Conservation (phyloP, 163 green algal species). For the Volvox carteri region DNA sequence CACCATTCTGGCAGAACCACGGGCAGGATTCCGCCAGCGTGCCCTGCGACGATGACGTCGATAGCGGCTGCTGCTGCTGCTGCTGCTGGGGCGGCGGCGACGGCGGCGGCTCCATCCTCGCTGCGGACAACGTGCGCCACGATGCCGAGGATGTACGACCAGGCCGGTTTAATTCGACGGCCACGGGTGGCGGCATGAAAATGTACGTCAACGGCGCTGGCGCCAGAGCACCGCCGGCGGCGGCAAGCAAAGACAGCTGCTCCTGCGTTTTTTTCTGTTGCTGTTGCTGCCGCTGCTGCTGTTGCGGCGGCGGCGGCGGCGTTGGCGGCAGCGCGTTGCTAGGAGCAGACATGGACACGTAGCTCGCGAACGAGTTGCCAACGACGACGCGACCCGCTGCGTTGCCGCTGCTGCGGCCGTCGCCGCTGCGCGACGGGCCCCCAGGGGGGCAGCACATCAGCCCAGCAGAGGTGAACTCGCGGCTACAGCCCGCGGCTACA, state of each 20-base stretch:
- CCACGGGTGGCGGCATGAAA: neutral
- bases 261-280: neutral
- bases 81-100: neutral
- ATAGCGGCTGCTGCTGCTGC: too few species aligned
- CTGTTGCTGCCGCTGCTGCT: neutral
- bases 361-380: neutral
- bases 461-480: neutral
- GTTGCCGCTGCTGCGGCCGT: neutral
- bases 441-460: neutral
- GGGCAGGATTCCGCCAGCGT: too few species aligned
- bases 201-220: neutral
- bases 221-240: neutral
- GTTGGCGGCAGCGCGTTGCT: neutral
- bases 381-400: neutral
- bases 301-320: neutral
- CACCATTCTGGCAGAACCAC: neutral
- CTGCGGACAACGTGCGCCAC: neutral
- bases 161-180: neutral
- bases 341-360: neutral
- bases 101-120: neutral
- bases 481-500: neutral
- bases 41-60: too few species aligned
- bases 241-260: neutral
- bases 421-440: neutral
- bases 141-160: neutral